phyloP scores from a whole-genome alignment of 805 yeast species.

The Yamadazyma tumulicola region DNA sequence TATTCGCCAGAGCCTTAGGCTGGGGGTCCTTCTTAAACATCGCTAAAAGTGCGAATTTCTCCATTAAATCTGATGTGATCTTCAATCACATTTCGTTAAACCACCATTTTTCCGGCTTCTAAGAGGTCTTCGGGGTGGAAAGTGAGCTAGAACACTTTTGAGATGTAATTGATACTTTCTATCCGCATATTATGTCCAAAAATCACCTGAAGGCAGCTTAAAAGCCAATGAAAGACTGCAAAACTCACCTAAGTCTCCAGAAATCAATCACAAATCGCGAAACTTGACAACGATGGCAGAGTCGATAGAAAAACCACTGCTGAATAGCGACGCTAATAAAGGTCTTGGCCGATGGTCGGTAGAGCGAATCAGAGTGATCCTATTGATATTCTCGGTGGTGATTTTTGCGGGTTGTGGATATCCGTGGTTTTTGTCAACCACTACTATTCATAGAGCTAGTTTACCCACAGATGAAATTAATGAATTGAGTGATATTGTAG shows the following conservation, averaged over 20 bases:
- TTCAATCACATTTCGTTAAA: no score
- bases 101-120: neutral
- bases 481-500: slow-evolving; percentile 29
- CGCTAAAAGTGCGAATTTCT: no score
- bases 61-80: no score
- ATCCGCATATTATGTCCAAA: no score
- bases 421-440: slow-evolving; percentile 60
- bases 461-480: slow-evolving; percentile 43
- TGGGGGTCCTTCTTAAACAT: slow-evolving; percentile 58
- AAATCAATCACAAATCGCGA: no score
- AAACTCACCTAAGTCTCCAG: no score
- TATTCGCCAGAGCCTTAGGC: slow-evolving; percentile 71
- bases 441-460: slow-evolving; percentile 59
- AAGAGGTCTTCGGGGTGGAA: neutral
- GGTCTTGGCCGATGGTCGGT: slow-evolving; percentile 5
- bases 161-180: no score
- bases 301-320: neutral
- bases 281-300: neutral
- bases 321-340: neutral
- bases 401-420: slow-evolving; percentile 37
- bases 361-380: slow-evolving; percentile 9
- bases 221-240: no score
- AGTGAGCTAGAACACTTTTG: no score
- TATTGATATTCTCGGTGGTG: slow-evolving; percentile 12
- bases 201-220: no score